phyloP scores from a whole-genome alignment of 768 basidiomycete genomes.

The Macrolepiota fuliginosa region DNA sequence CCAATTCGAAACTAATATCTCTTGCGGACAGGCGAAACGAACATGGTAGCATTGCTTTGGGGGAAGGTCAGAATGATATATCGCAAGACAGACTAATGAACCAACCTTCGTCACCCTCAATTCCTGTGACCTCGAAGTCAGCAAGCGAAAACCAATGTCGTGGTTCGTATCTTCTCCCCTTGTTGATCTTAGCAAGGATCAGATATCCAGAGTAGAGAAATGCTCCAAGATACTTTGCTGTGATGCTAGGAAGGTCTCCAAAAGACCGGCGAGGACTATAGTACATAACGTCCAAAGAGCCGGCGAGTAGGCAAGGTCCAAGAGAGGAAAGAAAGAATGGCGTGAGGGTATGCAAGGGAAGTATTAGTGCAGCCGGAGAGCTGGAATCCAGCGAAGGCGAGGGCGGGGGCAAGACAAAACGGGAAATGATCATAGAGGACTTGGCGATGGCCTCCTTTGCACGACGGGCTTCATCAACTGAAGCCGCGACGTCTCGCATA shows the following conservation, averaged over 20 bases:
- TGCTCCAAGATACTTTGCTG: constrained; percentile 84
- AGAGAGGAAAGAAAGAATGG: constrained; percentile 69
- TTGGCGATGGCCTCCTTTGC: constrained; percentile 62
- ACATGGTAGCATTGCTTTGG: constrained; percentile 72
- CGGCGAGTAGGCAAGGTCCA: constrained; percentile 76
- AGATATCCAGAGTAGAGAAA: constrained; percentile 88
- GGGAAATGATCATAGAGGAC: constrained; percentile 64
- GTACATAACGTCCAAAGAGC: constrained; percentile 86
- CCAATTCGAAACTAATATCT: constrained; percentile 81
- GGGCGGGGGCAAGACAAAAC: constrained; percentile 40
- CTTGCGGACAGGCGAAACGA: constrained; percentile 72
- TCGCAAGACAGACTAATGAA: not conserved
- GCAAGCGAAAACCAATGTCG: constrained; percentile 84
- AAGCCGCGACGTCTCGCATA: constrained; percentile 73
- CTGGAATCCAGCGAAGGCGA: constrained; percentile 20
- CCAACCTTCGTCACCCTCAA: constrained; percentile 75
- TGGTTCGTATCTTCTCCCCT: constrained; percentile 79
- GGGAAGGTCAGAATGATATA: not conserved
- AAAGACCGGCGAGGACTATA: constrained; percentile 45
- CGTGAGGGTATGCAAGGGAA: constrained; percentile 38
- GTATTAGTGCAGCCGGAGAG: constrained; percentile 18
- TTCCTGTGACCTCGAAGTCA: constrained; percentile 68
- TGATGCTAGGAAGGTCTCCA: constrained; percentile 29
- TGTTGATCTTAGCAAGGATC: constrained; percentile 82
- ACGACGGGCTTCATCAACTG: constrained; percentile 80